Percentiles rank a stretch among this genome's conserved stretches.
Conservation (phyloP, 1,284 basidiomycete species). For the Wolfiporia cocos region DNA sequence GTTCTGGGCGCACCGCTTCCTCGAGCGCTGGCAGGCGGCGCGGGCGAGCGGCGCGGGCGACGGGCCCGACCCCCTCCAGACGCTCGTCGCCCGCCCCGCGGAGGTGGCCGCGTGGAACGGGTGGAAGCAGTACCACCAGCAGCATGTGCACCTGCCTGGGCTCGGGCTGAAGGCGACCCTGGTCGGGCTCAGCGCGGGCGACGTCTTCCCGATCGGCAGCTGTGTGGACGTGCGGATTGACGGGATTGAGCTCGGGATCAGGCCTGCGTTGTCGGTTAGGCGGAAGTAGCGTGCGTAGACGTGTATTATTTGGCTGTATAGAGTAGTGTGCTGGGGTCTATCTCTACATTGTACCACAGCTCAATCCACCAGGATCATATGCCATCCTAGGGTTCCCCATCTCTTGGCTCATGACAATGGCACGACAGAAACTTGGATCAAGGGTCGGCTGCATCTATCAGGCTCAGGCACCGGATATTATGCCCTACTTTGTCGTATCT, state of each 20-base stretch:
- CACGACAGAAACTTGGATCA: no score
- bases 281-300: no score
- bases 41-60: conserved; percentile 18
- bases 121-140: conserved; percentile 1
- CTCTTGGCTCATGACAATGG: no score
- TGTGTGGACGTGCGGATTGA: not conserved
- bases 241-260: not conserved
- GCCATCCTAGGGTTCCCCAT: no score
- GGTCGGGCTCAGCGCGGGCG: not conserved
- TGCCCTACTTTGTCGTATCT: no score
- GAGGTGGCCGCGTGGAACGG: conserved; percentile 2
- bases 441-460: no score
- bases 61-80: conserved; percentile 27
- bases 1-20: conserved; percentile 29
- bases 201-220: not conserved
- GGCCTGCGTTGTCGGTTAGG: not conserved
- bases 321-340: no score
- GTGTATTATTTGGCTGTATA: no score
- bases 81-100: conserved; percentile 14
- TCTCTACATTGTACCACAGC: no score
- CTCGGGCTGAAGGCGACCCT: conserved; percentile 15
- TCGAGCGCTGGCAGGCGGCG: conserved; percentile 25
- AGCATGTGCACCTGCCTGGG: conserved; percentile 11
- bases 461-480: no score
- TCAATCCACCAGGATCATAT: no score